Evolutionary conservation across 345 rosid genomes (phyloP), one percentile per base, ranked within the genome.

Genomic region (Rhodamnia argentea): DNA sequence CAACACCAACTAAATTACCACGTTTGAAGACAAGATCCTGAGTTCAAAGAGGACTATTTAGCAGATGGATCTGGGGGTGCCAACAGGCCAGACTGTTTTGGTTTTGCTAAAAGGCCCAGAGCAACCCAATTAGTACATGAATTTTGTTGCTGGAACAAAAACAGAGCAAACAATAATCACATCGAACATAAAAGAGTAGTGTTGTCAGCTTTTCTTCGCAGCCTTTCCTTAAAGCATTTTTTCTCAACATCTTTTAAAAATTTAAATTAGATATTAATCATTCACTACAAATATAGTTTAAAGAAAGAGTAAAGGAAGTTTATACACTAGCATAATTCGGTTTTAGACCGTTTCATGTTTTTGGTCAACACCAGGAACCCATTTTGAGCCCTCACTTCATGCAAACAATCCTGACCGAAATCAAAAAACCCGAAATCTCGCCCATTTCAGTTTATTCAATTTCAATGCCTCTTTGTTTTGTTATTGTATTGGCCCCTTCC

Each of bases 1-100:
- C 94, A 88, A 84, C 91, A 83, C 99, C 97, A 57, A 92, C 92
- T 90, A 92, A 88, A 91, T 96, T 96, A 86, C 99, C 96, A 74
- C 97, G 98, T 90, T 87, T 91, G 90, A 95, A 95, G 87, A 91
- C 91, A 86, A 95, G 86, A 83, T 91, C 90, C 99, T 96, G 88
- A 52, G 37, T 84, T 56, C 90, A 86, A 89, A 54, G 87, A 90
- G 84, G 85, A 51, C 83, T 70, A 92, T 87, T 82, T 62, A 90
- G 58, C 13, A 87, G 85, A 82, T 50, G 13, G 81, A 84, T 53
- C 24, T 16, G 22, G 26, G 10, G 58, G 44, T 18, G 59, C 58
- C 84, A n/a, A 53, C 24, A 83, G 58, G 44, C 2, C 84, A 2
- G 52, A 44, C 7, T 40, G 37, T 70, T 70, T 70, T 70, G 47